Base-by-base conservation (phyloP, 2,329 filamentous ascomycete genomes). In the Pseudogymnoascus sp. region DNA sequence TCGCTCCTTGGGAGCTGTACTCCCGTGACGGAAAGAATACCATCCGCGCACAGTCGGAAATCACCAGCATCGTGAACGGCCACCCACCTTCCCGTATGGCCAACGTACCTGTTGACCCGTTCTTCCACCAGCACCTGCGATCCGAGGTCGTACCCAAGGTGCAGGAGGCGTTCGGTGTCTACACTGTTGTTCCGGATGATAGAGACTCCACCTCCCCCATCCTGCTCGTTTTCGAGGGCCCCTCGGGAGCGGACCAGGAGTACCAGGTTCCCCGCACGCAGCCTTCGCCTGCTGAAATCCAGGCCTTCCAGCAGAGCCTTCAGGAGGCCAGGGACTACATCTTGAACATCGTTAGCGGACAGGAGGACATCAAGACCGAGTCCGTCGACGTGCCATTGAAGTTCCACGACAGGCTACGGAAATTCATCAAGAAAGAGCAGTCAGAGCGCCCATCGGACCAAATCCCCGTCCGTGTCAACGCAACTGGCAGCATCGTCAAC, bases 1-100 rank as follows among this genome's bases (percentile, higher is more conserved):
- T 89, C 10, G 84, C 88, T 50, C 87, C 87, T 0, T 96, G 93
- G 91, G 88, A 96, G 74, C 83, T 97, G 63, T 96, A 93, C 76
- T 90, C 91, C 6, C 84, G 89, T 38, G 90, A 96, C 70, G 87
- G 88, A 68, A 96, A 95, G 80, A 96, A 92, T 72, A 83, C 84
- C 28, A 85, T 90, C 72, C 87, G 87, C 69, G 89, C 89, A 7
- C 87, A 89, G 71, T 84, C 84, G 6, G 89, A 92, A 70, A 87
- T 95, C 71, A 87, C 85, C 73, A 85, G 84, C 69, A 83, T 95
- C 64, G 84, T 93, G 69, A 84, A 84, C 65, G 84, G 85, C 60
- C 88, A 92, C 72, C 90, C 90, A 44, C 90, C 90, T 3, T 82
- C 86, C 38, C 84, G 89, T 66, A 83, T 95, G 74, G 79, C 82